phyloP scores from a whole-genome alignment of 2,329 filamentous ascomycete genomes.

The Aureobasidium sp. region DNA sequence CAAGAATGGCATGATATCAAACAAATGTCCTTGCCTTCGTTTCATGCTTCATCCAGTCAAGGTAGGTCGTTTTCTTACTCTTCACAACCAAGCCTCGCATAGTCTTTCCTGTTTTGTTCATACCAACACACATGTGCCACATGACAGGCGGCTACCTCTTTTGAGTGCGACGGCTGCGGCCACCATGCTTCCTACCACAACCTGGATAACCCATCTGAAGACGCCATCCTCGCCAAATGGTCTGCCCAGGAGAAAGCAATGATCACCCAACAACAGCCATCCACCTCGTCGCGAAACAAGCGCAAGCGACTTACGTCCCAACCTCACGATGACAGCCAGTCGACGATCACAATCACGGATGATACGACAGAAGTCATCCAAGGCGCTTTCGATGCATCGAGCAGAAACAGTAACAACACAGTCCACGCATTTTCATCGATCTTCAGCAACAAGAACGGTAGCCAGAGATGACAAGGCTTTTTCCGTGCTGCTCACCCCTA shows the following conservation, averaged over 20 bases:
- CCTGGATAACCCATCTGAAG: conserved; percentile 46
- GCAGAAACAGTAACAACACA: background rate
- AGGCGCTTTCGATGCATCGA: background rate
- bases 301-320: conserved; percentile 13
- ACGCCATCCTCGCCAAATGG: conserved; percentile 42
- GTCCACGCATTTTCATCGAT: background rate
- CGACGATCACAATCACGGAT: background rate
- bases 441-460: background rate
- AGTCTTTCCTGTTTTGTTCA: background rate
- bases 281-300: conserved; percentile 14
- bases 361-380: background rate
- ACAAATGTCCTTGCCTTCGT: conserved; percentile 46
- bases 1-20: conserved; percentile 40
- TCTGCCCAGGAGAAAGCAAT: conserved; percentile 21
- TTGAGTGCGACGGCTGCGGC: conserved; percentile 50
- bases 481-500: background rate
- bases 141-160: conserved; percentile 40
- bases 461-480: background rate
- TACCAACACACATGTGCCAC: background rate
- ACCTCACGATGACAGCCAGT: background rate
- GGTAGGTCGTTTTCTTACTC: conserved; percentile 26
- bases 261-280: background rate
- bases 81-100: background rate
- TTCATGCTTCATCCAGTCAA: conserved; percentile 54
- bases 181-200: conserved; percentile 51